Evolutionary conservation across 257 asterid genomes (phyloP), one percentile per base, ranked within the genome.

Genomic region (Verbascum thapsus): DNA sequence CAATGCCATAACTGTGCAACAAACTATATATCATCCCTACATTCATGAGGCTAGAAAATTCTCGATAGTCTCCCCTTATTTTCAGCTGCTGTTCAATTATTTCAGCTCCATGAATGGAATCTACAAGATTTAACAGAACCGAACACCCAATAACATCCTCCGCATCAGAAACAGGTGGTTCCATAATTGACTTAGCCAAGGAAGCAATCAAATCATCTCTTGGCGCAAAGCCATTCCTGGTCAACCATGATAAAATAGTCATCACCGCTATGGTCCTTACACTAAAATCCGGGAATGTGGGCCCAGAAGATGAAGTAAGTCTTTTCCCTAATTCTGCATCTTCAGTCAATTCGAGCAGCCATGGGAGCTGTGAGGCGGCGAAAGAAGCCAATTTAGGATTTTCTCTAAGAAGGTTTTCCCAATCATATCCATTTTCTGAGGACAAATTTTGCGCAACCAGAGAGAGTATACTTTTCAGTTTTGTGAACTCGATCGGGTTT

Each of bases 21-120:
- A 85, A 71, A 76, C 99, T 79, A 72, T 94, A 94, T 30, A 83
- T 78, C 97, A 94, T 81, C 38, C 99, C 99, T 54, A 83, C 76
- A 59, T 85, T 88, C 99, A 90, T 90, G 55, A 90, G 87, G 72
- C 95, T 87, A 43, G 88, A 81, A 68, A 81, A 82, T 73, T 90
- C 99, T 71, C 64, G 63, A 69, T 94, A 87, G 57, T 76, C 83
- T 65, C 79, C 86, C 63, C 95, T 80, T 53, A 66, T 73, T 67
- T 78, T 78, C 68, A 90, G 88, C 67, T 87, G 82, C 34, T 83
- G 82, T 80, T 90, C 99, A 64, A 94, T 89, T 66, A 94, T 76
- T 77, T 85, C 87, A 71, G 89, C 95, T 45, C 96, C 98, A 79
- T 74, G 78, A 77, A 87, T 69, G 19, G 96, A 87, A 78, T 94